phyloP scores from a whole-genome alignment of 108 stramenopile genomes.

The Nitzschia sp. region DNA sequence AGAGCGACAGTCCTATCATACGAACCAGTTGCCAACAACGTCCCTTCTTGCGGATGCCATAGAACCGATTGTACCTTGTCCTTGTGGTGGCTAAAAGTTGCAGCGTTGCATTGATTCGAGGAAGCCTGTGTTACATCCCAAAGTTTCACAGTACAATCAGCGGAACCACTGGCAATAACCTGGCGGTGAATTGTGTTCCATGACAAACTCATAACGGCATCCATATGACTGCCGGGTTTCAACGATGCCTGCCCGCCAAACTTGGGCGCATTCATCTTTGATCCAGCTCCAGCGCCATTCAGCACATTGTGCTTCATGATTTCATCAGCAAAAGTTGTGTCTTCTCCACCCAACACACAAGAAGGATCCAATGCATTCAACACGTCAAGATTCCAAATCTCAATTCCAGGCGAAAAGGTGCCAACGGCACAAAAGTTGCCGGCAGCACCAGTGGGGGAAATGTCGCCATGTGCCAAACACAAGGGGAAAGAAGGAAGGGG shows the following conservation, averaged over 20 bases:
- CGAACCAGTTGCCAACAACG: constrained; percentile 88
- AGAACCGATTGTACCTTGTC: constrained; percentile 94
- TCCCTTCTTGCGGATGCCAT: constrained; percentile 93
- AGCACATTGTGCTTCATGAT: constrained; percentile 67
- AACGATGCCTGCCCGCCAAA: constrained; percentile 36
- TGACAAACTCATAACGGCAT: constrained; percentile 95
- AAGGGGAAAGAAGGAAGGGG: constrained; percentile 96
- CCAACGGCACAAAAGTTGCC: constrained; percentile 96
- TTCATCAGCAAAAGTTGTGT: constrained; percentile 73
- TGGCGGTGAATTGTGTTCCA: constrained; percentile 96
- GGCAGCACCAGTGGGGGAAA: constrained; percentile 45
- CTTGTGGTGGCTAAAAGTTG: constrained; percentile 90
- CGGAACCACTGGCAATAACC: constrained; percentile 94
- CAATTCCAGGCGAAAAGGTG: constrained; percentile 95
- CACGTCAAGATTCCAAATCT: constrained; percentile 99
- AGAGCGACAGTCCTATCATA: constrained; percentile 87
- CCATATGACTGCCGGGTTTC: constrained; percentile 87
- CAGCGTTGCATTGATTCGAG: constrained; percentile 48
- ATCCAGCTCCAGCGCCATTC: constrained; percentile 46
- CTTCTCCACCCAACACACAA: constrained; percentile 88
- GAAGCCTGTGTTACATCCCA: constrained; percentile 87
- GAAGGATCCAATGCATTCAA: constrained; percentile 96
- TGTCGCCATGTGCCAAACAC: constrained; percentile 80
- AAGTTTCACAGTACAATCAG: constrained; percentile 95
- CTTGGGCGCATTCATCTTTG: constrained; percentile 53